Conservation (phyloP, 1,284 basidiomycete species). For the Moesziomyces globuligerus region DNA sequence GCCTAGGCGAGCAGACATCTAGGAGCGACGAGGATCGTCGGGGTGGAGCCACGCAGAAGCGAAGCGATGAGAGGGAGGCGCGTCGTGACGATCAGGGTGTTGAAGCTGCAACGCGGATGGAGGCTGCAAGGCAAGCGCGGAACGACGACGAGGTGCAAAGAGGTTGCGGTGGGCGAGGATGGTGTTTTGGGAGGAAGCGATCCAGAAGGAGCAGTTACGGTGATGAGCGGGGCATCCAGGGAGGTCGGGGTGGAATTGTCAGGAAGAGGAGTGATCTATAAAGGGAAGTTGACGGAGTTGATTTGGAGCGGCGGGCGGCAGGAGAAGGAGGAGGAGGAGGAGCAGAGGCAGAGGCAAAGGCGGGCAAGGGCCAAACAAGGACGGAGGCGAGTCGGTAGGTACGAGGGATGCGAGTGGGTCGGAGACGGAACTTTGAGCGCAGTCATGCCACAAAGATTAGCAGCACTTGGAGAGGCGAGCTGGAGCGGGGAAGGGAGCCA, state of each 20-base stretch:
- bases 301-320: constrained; percentile 1
- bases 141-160: no score
- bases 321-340: neutral
- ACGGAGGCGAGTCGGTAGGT: constrained; percentile 17
- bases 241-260: constrained; percentile 13
- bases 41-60: neutral
- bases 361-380: constrained; percentile 12
- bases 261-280: constrained; percentile 22
- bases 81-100: neutral
- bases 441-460: constrained; percentile 8
- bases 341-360: neutral
- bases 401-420: constrained; percentile 16
- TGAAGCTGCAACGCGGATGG: neutral
- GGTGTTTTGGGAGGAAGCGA: constrained; percentile 3
- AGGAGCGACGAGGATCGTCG: neutral
- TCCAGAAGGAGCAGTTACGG: constrained; percentile 10
- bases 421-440: constrained; percentile 38
- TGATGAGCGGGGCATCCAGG: constrained; percentile 34
- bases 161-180: neutral
- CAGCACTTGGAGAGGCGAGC: neutral
- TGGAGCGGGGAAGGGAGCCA: constrained; percentile 1
- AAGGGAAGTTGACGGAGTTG: constrained; percentile 30
- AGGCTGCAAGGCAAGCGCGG: neutral
- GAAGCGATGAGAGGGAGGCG: neutral
- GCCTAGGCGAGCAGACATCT: constrained; percentile 26